Evolutionary conservation across 192 early-diverging fungal species (phyloP).

Genomic region (Glomus cerebriforme): DNA sequence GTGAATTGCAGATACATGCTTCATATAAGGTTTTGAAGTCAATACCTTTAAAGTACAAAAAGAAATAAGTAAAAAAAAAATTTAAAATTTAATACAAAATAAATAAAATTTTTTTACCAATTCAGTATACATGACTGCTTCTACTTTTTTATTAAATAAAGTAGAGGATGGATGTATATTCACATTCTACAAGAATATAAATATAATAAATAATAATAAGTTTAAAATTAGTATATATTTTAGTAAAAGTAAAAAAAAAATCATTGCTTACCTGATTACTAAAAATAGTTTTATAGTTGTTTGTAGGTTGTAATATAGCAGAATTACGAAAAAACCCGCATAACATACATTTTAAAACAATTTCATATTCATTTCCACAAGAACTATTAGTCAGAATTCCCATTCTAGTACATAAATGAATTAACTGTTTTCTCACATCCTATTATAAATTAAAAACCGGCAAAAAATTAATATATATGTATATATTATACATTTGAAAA

Average conservation of each 20-base stretch:
- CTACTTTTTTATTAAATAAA: conserved; percentile 77
- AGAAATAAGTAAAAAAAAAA: conserved; percentile 4
- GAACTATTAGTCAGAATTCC: conserved; percentile 63
- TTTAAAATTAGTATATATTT: neutral
- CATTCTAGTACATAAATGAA: conserved; percentile 71
- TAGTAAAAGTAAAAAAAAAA: neutral
- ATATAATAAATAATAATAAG: conserved; percentile 33
- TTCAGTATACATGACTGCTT: conserved; percentile 88
- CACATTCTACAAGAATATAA: conserved; percentile 64
- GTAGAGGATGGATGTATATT: conserved; percentile 88
- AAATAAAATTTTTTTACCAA: conserved; percentile 52
- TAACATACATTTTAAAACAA: conserved; percentile 82
- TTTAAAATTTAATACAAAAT: neutral
- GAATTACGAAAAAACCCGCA: conserved; percentile 89
- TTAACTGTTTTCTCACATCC: conserved; percentile 88
- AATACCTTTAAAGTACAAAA: conserved; percentile 52
- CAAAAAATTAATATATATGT: neutral
- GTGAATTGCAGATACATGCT: conserved; percentile 80
- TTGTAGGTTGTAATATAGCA: conserved; percentile 84
- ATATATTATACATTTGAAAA: neutral
- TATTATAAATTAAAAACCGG: conserved; percentile 31
- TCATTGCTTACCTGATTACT: conserved; percentile 37
- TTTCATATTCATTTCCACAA: conserved; percentile 75
- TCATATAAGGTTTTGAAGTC: conserved; percentile 87
- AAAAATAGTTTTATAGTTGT: conserved; percentile 76